These are phyloP conservation scores for Ceratobasidium sp. DNA, from an alignment of 1,284 basidiomycete species.

Conservation along the genomic window DNA sequence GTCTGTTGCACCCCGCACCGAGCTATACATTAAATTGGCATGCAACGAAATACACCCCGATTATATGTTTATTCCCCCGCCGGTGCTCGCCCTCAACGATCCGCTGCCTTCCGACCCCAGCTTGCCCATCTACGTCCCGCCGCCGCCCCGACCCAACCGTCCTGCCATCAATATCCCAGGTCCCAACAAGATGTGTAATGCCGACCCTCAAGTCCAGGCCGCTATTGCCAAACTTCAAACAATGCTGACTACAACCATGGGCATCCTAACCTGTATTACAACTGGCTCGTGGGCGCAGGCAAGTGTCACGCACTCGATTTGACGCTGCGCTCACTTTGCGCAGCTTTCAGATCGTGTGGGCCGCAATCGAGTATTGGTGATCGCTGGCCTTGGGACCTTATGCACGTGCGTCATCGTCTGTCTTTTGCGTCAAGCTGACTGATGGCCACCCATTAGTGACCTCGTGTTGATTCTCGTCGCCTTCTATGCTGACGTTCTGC, in stretches of 20 bases:
- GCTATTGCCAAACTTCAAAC: constrained; percentile 39
- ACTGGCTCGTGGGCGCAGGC: constrained; percentile 59
- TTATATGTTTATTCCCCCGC: constrained; percentile 24
- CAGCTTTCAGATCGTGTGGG: constrained; percentile 83
- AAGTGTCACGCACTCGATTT: constrained; percentile 44
- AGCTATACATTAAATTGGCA: constrained; percentile 40
- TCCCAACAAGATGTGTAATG: constrained; percentile 36
- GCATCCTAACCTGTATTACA: constrained; percentile 39
- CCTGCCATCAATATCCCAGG: constrained; percentile 35
- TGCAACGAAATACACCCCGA: constrained; percentile 40
- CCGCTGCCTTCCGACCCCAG: not conserved
- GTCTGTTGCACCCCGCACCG: constrained; percentile 36
- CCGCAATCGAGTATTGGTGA: constrained; percentile 68
- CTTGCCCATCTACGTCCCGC: constrained; percentile 13
- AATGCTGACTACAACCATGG: constrained; percentile 34
- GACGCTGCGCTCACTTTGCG: not conserved
- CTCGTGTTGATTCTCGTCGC: constrained; percentile 69
- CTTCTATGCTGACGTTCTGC: constrained; percentile 63
- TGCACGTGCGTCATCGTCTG: constrained; percentile 52
- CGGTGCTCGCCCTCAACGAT: not conserved
- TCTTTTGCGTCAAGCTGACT: not conserved
- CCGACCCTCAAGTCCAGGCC: constrained; percentile 36
- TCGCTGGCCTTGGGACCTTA: constrained; percentile 69
- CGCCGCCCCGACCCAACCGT: not conserved
- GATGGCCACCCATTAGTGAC: constrained; percentile 53